phyloP scores from a whole-genome alignment of 2,329 filamentous ascomycete species.

The Epichloe aotearoae region DNA sequence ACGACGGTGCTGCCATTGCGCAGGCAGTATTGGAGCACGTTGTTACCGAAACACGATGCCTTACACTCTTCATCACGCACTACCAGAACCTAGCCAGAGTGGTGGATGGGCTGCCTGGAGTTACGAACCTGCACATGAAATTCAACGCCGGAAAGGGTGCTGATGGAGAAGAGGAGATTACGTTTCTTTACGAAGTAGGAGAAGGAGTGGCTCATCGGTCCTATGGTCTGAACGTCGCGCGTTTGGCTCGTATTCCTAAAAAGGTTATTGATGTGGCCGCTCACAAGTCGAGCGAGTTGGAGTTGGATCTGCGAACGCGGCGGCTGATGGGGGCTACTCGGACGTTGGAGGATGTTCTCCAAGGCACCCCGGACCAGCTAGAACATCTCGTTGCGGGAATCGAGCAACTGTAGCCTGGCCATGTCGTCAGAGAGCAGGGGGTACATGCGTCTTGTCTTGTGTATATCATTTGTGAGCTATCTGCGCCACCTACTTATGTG shows the following conservation, averaged over 20 bases:
- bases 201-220: slow-evolving; percentile 87
- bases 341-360: slow-evolving; percentile 29
- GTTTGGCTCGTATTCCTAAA: slow-evolving; percentile 67
- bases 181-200: slow-evolving; percentile 85
- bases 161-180: slow-evolving; percentile 61
- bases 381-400: slow-evolving; percentile 42
- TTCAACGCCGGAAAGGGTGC: slow-evolving; percentile 42
- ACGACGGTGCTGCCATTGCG: slow-evolving; percentile 93
- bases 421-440: not conserved
- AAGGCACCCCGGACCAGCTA: slow-evolving; percentile 26
- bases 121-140: slow-evolving; percentile 89
- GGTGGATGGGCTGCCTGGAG: slow-evolving; percentile 52
- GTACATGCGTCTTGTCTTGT: not conserved
- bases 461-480: slow-evolving; percentile 1
- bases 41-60: slow-evolving; percentile 56
- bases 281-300: slow-evolving; percentile 68
- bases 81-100: slow-evolving; percentile 75
- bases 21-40: slow-evolving; percentile 81
- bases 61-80: slow-evolving; percentile 95
- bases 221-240: slow-evolving; percentile 88
- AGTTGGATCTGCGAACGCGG: slow-evolving; percentile 54
- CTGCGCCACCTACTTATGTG: not conserved
- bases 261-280: slow-evolving; percentile 66
- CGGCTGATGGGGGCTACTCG: slow-evolving; percentile 39
- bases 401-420: slow-evolving; percentile 40